A percentile compares a stretch with the other conserved stretches of the same genome.
phyloP scores from a whole-genome alignment of 2,329 filamentous ascomycete species.

The Epichloe gansuensis region DNA sequence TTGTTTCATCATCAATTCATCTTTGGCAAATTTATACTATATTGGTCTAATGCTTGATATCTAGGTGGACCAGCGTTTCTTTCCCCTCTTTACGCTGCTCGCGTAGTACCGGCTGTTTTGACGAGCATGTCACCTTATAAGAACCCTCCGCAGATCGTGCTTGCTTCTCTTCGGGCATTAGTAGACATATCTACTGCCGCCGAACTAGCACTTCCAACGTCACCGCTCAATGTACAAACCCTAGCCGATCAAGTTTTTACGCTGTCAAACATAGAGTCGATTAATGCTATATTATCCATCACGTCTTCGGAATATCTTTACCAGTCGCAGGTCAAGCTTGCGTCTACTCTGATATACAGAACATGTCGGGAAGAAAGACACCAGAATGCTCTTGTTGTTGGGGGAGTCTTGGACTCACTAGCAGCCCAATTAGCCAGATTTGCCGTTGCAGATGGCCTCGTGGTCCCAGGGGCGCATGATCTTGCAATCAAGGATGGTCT shows the following conservation, averaged over 20 bases:
- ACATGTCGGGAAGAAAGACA: slow-evolving; percentile 59
- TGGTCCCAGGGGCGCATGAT: slow-evolving; percentile 51
- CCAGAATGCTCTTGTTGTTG: slow-evolving; percentile 56
- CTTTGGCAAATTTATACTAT: neutral
- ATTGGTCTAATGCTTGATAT: slow-evolving; percentile 24
- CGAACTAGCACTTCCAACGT: slow-evolving; percentile 37
- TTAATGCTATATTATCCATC: slow-evolving; percentile 53
- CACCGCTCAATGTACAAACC: slow-evolving; percentile 32
- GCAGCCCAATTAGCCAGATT: slow-evolving; percentile 61
- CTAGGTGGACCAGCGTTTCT: slow-evolving; percentile 72
- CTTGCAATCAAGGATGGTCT: slow-evolving; percentile 41
- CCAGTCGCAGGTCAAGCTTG: slow-evolving; percentile 50
- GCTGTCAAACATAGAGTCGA: slow-evolving; percentile 43
- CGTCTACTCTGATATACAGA: slow-evolving; percentile 40
- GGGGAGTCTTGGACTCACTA: slow-evolving; percentile 64
- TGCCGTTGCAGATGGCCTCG: slow-evolving; percentile 53
- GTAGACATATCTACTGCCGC: slow-evolving; percentile 58
- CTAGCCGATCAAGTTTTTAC: slow-evolving; percentile 55
- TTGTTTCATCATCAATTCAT: neutral
- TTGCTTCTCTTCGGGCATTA: slow-evolving; percentile 62
- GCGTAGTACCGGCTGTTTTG: slow-evolving; percentile 56
- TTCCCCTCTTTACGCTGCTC: slow-evolving; percentile 55
- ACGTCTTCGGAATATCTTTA: slow-evolving; percentile 35
- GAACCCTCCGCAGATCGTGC: slow-evolving; percentile 51
- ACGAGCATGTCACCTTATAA: slow-evolving; percentile 52